phyloP scores from a whole-genome alignment of 192 early-diverging fungal genomes.

The Coemansia interrupta region DNA sequence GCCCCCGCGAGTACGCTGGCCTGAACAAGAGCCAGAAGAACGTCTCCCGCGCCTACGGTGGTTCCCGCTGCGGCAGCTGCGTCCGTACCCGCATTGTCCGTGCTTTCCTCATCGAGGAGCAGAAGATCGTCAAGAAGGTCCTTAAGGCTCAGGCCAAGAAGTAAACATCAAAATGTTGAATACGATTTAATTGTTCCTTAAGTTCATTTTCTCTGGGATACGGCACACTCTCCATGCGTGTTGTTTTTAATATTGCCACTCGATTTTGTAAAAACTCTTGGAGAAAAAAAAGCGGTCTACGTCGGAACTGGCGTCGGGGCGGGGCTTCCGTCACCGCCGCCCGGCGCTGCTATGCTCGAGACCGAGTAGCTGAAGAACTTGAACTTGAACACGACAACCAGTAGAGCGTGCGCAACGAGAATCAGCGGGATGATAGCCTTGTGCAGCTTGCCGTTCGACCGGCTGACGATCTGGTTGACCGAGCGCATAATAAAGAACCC shows the following conservation, averaged over 20 bases:
- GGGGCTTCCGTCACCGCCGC: background rate
- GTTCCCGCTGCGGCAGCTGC: constrained; percentile 89
- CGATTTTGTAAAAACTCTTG: background rate
- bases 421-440: constrained; percentile 68
- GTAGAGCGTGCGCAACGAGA: constrained; percentile 61
- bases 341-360: constrained; percentile 5
- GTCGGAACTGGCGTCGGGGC: constrained; percentile 14
- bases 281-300: background rate
- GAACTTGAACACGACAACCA: constrained; percentile 79
- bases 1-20: constrained; percentile 85
- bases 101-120: constrained; percentile 99
- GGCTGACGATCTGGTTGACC: constrained; percentile 58
- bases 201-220: background rate
- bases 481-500: constrained; percentile 57
- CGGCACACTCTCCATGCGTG: no score
- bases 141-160: constrained; percentile 73
- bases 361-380: constrained; percentile 74
- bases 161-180: constrained; percentile 21
- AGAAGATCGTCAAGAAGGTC: constrained; percentile 99
- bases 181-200: background rate
- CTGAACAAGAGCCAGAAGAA: constrained; percentile 90
- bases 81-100: constrained; percentile 87
- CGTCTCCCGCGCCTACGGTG: constrained; percentile 95
- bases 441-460: constrained; percentile 66
- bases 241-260: no score